phyloP scores from a whole-genome alignment of 495 filamentous ascomycete species.

The Aspergillus wentii region DNA sequence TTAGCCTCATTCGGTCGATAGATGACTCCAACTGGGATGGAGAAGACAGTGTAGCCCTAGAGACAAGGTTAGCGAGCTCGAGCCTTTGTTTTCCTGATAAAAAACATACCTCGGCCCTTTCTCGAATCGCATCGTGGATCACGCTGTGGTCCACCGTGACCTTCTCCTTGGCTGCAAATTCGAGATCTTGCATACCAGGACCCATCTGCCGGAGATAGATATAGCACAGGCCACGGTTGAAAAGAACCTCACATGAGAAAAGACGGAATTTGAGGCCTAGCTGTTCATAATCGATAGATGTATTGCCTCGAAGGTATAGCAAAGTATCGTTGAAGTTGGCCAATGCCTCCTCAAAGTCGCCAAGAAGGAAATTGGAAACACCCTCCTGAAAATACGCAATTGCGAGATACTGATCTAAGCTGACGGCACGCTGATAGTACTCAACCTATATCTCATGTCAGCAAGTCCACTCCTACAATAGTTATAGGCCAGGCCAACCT shows the following conservation, averaged over 20 bases:
- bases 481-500: slow-evolving; percentile 28
- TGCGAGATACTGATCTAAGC: slow-evolving; percentile 88
- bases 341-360: slow-evolving; percentile 95
- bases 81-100: background rate
- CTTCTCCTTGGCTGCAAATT: slow-evolving; percentile 93
- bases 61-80: background rate
- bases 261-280: slow-evolving; percentile 93
- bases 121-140: slow-evolving; percentile 92
- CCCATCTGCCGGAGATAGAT: slow-evolving; percentile 92
- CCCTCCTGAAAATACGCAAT: slow-evolving; percentile 99
- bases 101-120: slow-evolving; percentile 77
- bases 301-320: slow-evolving; percentile 91
- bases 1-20: slow-evolving; percentile 97
- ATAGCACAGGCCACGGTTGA: slow-evolving; percentile 97
- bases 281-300: slow-evolving; percentile 97
- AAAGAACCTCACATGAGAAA: slow-evolving; percentile 95
- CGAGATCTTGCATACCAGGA: slow-evolving; percentile 83
- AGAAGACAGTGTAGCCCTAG: slow-evolving; percentile 95
- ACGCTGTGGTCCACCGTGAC: slow-evolving; percentile 92
- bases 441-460: slow-evolving; percentile 59
- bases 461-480: background rate
- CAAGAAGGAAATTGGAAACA: slow-evolving; percentile 95
- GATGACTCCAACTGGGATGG: slow-evolving; percentile 90
- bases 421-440: slow-evolving; percentile 87
- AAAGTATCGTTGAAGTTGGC: slow-evolving; percentile 99